These are phyloP conservation scores for Xerocomus nothofagi DNA, from an alignment of 1,284 basidiomycete genomes.

Conservation along the genomic window DNA sequence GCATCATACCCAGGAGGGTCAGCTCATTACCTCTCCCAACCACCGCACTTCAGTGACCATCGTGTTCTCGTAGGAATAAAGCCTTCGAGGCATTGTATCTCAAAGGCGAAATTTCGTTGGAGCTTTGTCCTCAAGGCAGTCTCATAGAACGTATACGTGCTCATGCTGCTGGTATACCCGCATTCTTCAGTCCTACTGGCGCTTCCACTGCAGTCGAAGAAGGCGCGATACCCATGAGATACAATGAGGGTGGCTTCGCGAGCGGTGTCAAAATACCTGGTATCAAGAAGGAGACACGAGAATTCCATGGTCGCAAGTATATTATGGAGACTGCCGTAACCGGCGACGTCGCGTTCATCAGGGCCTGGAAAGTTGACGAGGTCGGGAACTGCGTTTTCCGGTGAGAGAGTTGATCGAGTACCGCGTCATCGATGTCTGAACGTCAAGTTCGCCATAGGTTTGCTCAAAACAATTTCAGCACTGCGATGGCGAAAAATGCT, in stretches of 20 bases:
- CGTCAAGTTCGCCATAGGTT: conserved; percentile 52
- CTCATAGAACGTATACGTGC: conserved; percentile 90
- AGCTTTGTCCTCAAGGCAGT: conserved; percentile 90
- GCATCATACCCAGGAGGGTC: conserved; percentile 87
- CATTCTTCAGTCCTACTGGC: conserved; percentile 95
- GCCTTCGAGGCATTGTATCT: conserved; percentile 79
- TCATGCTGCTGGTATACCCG: conserved; percentile 93
- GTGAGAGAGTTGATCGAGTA: conserved; percentile 34
- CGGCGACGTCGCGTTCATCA: conserved; percentile 87
- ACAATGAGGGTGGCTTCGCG: conserved; percentile 65
- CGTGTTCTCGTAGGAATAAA: conserved; percentile 58
- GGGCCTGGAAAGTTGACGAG: conserved; percentile 96
- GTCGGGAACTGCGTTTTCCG: conserved; percentile 85
- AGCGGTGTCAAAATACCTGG: conserved; percentile 70
- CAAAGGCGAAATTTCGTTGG: conserved; percentile 77
- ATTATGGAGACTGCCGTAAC: conserved; percentile 86
- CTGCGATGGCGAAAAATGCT: conserved; percentile 87
- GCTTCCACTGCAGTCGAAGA: conserved; percentile 85
- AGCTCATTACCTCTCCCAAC: conserved; percentile 19
- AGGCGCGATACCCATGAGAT: conserved; percentile 74
- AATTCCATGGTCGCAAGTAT: conserved; percentile 82
- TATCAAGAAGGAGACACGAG: conserved; percentile 75
- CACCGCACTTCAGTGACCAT: background rate
- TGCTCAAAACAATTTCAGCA: conserved; percentile 86
- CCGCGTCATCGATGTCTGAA: background rate